Evolutionary conservation across 805 yeast species (phyloP), one percentile per base, ranked within the genome.

Genomic region (Metschnikowia amazonensis): DNA sequence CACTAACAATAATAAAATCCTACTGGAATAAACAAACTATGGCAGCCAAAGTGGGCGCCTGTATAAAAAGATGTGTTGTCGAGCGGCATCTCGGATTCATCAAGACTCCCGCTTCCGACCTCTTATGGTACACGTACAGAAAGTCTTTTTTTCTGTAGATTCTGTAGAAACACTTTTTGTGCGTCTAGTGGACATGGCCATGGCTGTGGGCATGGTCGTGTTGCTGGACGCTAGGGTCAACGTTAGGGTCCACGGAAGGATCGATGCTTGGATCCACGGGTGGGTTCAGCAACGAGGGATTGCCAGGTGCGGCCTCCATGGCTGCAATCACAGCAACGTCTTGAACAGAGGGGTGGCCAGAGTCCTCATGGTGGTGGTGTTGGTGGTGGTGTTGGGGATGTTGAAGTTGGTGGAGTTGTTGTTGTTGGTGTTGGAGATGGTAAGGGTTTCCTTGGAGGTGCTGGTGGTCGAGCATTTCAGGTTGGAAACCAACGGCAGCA

Each of bases 251-350:
- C 46, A 70, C 69, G 41, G 65, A 64, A n/a, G 74, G 67, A 30
- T 54, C 58, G 36, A 54, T 54, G 41, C 57, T 51, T 20, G 58
- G 58, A 51, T 70, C 75, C 32, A 69, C 74, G 8, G 62, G 65
- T 2, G 66, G 58, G 50, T 55, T 55, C 53, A 36, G 63, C 67
- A 54, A 43, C 10, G 51, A 46, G 4, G 58, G 35, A 61, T 61
- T 24, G 47, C 60, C 60, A 14, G 67, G 67, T 9, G 67, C 60
- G 18, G 65, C 66, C 52, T 63, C 69, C 52, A 68, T 65, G 25
- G 74, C 74, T 18, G 75, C 75, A 48, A 70, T 64, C 11, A 69
- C 74, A 13, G 71, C 74, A 25, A 70, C 67, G 41, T 70, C 75
- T 47, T 67, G 74, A 18, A 61, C 69, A 21, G 65, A 60, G 4